Conservation (phyloP, 2,329 filamentous ascomycete species). For the Aspergillus awamori region DNA sequence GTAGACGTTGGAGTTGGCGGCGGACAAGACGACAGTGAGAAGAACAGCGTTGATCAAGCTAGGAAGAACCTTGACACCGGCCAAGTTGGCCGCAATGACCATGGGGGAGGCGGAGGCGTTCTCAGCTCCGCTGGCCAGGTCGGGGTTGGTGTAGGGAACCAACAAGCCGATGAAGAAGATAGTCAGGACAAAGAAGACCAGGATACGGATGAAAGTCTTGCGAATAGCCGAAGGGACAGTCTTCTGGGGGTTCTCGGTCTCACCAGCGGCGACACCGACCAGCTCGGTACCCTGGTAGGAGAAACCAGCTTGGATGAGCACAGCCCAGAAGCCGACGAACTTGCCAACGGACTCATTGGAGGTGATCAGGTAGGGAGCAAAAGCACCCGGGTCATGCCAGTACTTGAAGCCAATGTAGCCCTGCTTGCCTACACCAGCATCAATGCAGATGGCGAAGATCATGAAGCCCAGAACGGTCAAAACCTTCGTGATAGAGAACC, state of each 20-base stretch:
- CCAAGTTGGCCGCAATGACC: conserved; percentile 45
- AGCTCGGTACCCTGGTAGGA: conserved; percentile 65
- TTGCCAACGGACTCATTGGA: conserved; percentile 57
- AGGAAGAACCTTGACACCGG: conserved; percentile 38
- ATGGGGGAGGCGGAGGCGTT: conserved; percentile 38
- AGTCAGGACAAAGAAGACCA: conserved; percentile 55
- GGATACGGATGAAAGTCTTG: conserved; percentile 73
- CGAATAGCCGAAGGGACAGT: conserved; percentile 71
- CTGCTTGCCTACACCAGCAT: conserved; percentile 68
- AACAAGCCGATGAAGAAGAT: conserved; percentile 69
- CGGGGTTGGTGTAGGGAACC: conserved; percentile 63
- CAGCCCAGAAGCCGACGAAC: conserved; percentile 63
- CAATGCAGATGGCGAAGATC: conserved; percentile 74
- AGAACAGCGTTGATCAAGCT: conserved; percentile 43
- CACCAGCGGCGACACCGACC: conserved; percentile 73
- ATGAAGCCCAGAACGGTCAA: conserved; percentile 76
- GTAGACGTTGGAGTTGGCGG: conserved; percentile 44
- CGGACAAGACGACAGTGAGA: conserved; percentile 43
- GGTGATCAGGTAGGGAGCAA: conserved; percentile 67
- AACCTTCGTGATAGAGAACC: conserved; percentile 73
- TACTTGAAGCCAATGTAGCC: conserved; percentile 73
- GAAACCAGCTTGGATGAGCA: conserved; percentile 47
- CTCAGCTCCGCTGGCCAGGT: conserved; percentile 45
- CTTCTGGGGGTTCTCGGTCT: conserved; percentile 70
- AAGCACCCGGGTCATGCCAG: conserved; percentile 69